These are phyloP conservation scores for Entonaema liquescens DNA, from an alignment of 495 filamentous ascomycete genomes.

Conservation along the genomic window DNA sequence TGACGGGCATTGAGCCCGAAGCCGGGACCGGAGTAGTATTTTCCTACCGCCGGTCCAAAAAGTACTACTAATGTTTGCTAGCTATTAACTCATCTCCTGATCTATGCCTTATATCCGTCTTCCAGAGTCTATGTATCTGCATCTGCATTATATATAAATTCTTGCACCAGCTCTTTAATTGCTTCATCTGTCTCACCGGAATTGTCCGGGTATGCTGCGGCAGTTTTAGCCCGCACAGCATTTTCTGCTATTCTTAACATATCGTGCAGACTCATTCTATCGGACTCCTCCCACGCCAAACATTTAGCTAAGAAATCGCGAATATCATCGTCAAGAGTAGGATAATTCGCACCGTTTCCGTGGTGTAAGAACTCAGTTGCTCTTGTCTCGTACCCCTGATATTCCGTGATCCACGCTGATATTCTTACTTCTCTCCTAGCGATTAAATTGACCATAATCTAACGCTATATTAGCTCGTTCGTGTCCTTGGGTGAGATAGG, in stretches of 20 bases:
- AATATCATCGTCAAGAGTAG: conserved; percentile 17
- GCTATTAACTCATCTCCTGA: too few species aligned
- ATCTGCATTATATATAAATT: conserved; percentile 17
- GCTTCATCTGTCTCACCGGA: conserved; percentile 7
- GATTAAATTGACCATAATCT: conserved; percentile 26
- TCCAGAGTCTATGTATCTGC: not conserved
- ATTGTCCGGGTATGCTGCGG: not conserved
- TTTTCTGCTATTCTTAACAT: conserved; percentile 15
- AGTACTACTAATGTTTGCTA: not conserved
- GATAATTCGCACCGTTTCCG: conserved; percentile 14
- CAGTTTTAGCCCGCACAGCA: conserved; percentile 14
- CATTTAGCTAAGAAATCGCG: conserved; percentile 19
- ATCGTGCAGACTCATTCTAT: conserved; percentile 9
- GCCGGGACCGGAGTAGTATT: not conserved
- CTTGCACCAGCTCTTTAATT: not conserved
- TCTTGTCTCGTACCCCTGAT: conserved; percentile 11
- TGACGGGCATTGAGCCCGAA: not conserved
- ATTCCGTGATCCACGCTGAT: not conserved
- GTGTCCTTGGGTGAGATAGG: not conserved
- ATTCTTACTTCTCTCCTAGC: conserved; percentile 15
- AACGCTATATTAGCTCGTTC: not conserved
- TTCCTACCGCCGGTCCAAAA: not conserved
- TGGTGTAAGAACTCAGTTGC: conserved; percentile 23
- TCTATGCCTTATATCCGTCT: not conserved
- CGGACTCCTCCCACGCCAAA: conserved; percentile 2